Base-by-base conservation (phyloP, 495 filamentous ascomycete species). In the Opeltia flavorubescens region DNA sequence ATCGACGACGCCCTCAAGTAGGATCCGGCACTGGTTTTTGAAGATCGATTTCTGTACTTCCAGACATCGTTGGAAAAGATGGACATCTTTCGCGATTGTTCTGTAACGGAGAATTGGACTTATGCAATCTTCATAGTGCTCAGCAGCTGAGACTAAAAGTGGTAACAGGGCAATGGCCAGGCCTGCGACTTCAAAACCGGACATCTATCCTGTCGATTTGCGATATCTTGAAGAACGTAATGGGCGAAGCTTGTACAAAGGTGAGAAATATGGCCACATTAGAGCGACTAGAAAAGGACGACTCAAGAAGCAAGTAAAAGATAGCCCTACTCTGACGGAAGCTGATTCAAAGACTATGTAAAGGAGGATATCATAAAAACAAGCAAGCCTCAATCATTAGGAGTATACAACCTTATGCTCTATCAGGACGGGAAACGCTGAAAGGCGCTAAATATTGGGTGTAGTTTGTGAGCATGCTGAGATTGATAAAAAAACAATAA, bases 41-140 rank as follows among this genome's bases (percentile, higher is more conserved):
- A 53, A 56, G 9, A 57, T 55, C 0, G 46, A 43, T 26, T 43
- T 44, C 18, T 53, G 53, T 8, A 48, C 30, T 3, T 25, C 33
- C 5, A 57, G 17, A 9, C 20, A 17, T 15, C 44, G n/a, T 3
- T 15, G 17, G 23, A 42, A 51, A 11, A 30, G 17, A 4, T 50
- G 21, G 9, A 51, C 53, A 18, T 57, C 55, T 33, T 49, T 46
- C 7, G 49, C 15, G n/a, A 50, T 50, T 13, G 38, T 42, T 13
- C 33, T 45, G 24, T 52, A 62, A 8, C 56, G 47, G 5, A 39
- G 18, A 41, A 61, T 61, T 4, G 60, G 59, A 7, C 49, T n/a
- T 17, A 57, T 56, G 23, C 49, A 50, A 26, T 50, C 34, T n/a
- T 61, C 50, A 36, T 59, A 64, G 35, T 62, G 51, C 35, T 62